Evolutionary conservation across 2,329 filamentous ascomycete species (phyloP), one percentile per base, ranked within the genome.

Genomic region (Alternaria triticina): DNA sequence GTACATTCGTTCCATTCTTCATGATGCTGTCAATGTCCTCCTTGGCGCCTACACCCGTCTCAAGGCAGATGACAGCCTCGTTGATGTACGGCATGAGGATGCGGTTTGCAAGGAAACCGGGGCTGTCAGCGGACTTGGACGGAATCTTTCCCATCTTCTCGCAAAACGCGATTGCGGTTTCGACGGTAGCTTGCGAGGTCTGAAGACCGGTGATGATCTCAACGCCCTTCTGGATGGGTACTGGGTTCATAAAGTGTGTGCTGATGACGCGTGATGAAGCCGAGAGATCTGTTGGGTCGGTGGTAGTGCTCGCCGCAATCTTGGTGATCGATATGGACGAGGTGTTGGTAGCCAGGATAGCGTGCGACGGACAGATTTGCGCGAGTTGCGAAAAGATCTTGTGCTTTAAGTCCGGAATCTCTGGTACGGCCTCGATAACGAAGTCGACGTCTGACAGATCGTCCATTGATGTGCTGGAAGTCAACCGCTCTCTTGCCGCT

Each of bases 71-170:
- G 71, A 99, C 86, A 9, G 96, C 96, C 83, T 99, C 96, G 79
- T 99, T 99, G 84, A 99, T 97, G 79, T 99, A 99, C 0, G 96
- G 96, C 96, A 99, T 99, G 63, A 99, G 84, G 65, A 99, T 99
- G 10, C 96, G 87, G 80, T 99, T 99, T 30, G 96, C 96, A 23
- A 99, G 85, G 84, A 99, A 99, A 1, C 96, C 96, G 0, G 96
- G 96, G 0, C 92, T 89, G 80, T 99, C 96, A 15, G 92, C 92
- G 13, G 93, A 97, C 28, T 92, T 88, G 4, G 94, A 96, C 0
- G 94, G 84, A 56, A 98, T 86, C 83, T 99, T 99, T 74, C 94
- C 95, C 92, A 99, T 97, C 64, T 89, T 89, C 82, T 91, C 89
- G 82, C 95, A 95, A 77, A 99, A 95, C 6, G 88, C 90, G 11